These are phyloP conservation scores for Fusarium falciforme DNA, from an alignment of 2,329 filamentous ascomycete species.

Conservation along the genomic window DNA sequence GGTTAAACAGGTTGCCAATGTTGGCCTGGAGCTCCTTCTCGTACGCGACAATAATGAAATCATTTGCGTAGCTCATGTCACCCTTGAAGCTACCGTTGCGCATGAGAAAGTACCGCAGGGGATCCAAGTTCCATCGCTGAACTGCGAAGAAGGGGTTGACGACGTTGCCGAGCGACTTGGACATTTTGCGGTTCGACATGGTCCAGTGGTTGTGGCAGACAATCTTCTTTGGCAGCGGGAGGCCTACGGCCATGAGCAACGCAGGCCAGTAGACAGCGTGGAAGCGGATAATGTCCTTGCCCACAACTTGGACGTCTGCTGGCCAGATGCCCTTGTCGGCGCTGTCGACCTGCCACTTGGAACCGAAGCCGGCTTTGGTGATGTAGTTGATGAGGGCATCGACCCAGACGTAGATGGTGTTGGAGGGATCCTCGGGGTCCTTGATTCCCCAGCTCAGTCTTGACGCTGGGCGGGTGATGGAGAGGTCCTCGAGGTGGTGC, in stretches of 20 bases:
- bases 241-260: conserved; percentile 86
- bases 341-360: conserved; percentile 71
- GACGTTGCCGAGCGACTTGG: conserved; percentile 93
- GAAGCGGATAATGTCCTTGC: conserved; percentile 96
- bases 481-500: conserved; percentile 85
- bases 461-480: conserved; percentile 83
- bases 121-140: conserved; percentile 87
- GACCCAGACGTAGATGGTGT: conserved; percentile 98
- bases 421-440: conserved; percentile 84
- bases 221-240: conserved; percentile 82
- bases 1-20: conserved; percentile 82
- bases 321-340: conserved; percentile 81
- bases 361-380: conserved; percentile 82
- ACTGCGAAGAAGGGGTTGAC: conserved; percentile 95
- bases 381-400: conserved; percentile 96
- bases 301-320: conserved; percentile 90
- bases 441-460: conserved; percentile 88
- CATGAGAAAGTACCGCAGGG: conserved; percentile 89
- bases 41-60: conserved; percentile 79
- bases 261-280: conserved; percentile 99
- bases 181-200: conserved; percentile 92
- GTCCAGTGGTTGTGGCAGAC: conserved; percentile 97
- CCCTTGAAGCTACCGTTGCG: conserved; percentile 80
- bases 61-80: conserved; percentile 89
- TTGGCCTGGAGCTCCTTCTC: conserved; percentile 81